Percentiles rank a stretch among this genome's conserved stretches.
phyloP scores from a whole-genome alignment of 1,139 yeast genomes.

The Lodderomyces jiufengensis region DNA sequence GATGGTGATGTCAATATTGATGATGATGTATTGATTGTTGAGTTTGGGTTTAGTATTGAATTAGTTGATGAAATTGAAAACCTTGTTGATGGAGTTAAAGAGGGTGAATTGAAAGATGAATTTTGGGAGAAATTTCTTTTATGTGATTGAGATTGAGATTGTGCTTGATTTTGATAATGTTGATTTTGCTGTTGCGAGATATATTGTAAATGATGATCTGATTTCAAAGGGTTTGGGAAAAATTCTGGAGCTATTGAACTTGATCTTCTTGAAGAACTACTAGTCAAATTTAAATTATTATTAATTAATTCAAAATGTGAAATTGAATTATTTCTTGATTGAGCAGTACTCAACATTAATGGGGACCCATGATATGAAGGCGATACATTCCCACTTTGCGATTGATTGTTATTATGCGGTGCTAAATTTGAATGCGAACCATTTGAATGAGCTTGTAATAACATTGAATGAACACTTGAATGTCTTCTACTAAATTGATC shows the following conservation, averaged over 20 bases:
- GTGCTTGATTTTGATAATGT: neutral
- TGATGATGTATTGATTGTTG: constrained; percentile 4
- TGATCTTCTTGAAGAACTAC: constrained; percentile 28
- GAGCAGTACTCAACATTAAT: constrained; percentile 25
- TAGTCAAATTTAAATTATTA: constrained; percentile 16
- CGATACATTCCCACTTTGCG: constrained; percentile 18
- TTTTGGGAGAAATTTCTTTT: constrained; percentile 32
- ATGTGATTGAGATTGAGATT: constrained; percentile 11
- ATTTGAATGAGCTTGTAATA: constrained; percentile 13
- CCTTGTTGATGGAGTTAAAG: constrained; percentile 25
- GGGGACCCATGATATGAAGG: constrained; percentile 32
- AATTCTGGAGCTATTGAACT: constrained; percentile 41
- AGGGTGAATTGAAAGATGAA: constrained; percentile 31
- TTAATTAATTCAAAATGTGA: constrained; percentile 32
- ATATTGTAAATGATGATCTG: neutral
- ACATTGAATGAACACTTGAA: constrained; percentile 25
- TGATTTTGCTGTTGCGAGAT: constrained; percentile 1
- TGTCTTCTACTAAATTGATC: constrained; percentile 26
- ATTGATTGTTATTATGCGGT: neutral
- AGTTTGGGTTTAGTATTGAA: constrained; percentile 14
- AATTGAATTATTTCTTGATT: constrained; percentile 36
- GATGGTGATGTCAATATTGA: constrained; percentile 9
- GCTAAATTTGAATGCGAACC: constrained; percentile 20
- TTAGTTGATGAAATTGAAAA: constrained; percentile 27
- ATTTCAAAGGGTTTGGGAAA: constrained; percentile 36